phyloP scores from a whole-genome alignment of 129 eudicot genomes.

The Flaveria bidentis region DNA sequence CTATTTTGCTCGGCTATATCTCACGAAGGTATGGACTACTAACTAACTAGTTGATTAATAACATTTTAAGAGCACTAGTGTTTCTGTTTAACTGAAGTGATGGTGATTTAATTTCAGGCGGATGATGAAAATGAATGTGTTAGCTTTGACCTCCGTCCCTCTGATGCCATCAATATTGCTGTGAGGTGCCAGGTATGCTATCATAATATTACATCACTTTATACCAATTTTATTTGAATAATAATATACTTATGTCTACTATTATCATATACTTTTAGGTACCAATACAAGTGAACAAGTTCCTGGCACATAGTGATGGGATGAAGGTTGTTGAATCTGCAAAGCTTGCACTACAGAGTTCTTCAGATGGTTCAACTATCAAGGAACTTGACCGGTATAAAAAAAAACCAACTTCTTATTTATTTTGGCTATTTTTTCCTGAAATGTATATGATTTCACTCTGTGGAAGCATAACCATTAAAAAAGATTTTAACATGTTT shows the following conservation, averaged over 20 bases:
- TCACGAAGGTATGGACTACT: slow-evolving; percentile 57
- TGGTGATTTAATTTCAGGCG: slow-evolving; percentile 44
- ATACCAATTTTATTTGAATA: not conserved
- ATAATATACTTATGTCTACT: not conserved
- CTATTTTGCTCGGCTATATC: slow-evolving; percentile 74
- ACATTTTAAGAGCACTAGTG: not conserved
- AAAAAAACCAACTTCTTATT: slow-evolving; percentile 5
- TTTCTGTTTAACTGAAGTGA: slow-evolving; percentile 22
- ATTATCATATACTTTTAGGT: slow-evolving; percentile 51
- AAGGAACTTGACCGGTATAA: slow-evolving; percentile 74
- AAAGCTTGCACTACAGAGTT: slow-evolving; percentile 41
- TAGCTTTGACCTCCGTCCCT: slow-evolving; percentile 83
- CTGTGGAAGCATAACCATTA: slow-evolving; percentile 23
- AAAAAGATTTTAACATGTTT: slow-evolving; percentile 2
- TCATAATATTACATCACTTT: not conserved
- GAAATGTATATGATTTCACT: not conserved
- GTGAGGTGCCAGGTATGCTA: slow-evolving; percentile 89
- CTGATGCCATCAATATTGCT: slow-evolving; percentile 95
- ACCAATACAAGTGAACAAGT: slow-evolving; percentile 85
- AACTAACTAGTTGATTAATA: slow-evolving; percentile 10
- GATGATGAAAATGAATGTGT: slow-evolving; percentile 68
- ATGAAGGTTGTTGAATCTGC: slow-evolving; percentile 76
- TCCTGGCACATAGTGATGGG: slow-evolving; percentile 77
- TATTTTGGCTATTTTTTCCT: not conserved
- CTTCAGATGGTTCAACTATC: slow-evolving; percentile 52